phyloP scores from a whole-genome alignment of 106 monocot genomes.

The Iris macrosiphon region DNA sequence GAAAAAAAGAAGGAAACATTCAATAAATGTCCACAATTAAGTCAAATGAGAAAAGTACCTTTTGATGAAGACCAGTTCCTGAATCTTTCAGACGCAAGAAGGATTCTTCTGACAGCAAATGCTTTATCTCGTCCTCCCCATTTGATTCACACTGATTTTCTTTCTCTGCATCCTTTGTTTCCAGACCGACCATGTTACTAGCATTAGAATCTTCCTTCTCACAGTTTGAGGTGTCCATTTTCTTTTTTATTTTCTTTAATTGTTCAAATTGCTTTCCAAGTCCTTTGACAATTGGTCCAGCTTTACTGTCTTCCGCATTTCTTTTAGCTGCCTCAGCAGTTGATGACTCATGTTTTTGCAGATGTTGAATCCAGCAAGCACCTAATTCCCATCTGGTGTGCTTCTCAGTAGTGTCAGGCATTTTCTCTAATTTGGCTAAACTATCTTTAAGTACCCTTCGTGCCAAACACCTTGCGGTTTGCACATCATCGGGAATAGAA shows the following conservation, averaged over 20 bases:
- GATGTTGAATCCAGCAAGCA: conserved; percentile 59
- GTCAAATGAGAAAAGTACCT: too few relatives aligned
- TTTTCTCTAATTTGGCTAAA: conserved; percentile 39
- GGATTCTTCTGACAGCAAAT: conserved; percentile 38
- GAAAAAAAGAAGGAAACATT: too few relatives aligned
- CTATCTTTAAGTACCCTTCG: conserved; percentile 51
- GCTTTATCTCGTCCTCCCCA: conserved; percentile 26
- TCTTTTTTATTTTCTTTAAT: conserved; percentile 72
- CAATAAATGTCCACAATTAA: too few relatives aligned
- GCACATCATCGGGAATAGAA: conserved; percentile 19
- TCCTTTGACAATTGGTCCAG: conserved; percentile 54
- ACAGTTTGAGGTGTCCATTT: conserved; percentile 10
- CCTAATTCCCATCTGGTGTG: conserved; percentile 85
- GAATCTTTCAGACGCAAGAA: conserved; percentile 53
- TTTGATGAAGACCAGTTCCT: conserved; percentile 58
- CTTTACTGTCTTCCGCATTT: conserved; percentile 14
- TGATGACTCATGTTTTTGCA: conserved; percentile 55
- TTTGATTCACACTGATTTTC: conserved; percentile 11
- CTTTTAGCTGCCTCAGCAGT: conserved; percentile 21
- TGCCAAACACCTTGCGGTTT: conserved; percentile 26
- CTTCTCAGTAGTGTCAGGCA: conserved; percentile 13
- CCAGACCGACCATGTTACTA: neutral
- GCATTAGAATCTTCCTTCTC: conserved; percentile 18
- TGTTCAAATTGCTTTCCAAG: conserved; percentile 80
- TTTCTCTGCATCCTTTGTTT: conserved; percentile 11